phyloP scores from a whole-genome alignment of 768 basidiomycete species.

The Calocybe cyanea region DNA sequence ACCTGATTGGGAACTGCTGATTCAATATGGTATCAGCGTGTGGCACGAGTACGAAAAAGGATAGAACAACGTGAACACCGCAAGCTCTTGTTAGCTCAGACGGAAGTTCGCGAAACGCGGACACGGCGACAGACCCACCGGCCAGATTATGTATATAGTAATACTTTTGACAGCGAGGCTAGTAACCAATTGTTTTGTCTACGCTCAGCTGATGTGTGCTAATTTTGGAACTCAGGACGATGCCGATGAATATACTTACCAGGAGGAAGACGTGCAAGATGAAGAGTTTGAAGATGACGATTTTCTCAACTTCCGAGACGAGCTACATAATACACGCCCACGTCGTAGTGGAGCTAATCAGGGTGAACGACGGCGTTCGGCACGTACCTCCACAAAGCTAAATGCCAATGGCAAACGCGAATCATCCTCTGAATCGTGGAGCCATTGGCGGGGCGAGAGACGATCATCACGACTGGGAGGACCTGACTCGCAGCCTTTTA shows the following conservation, averaged over 20 bases:
- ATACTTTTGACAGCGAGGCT: constrained; percentile 63
- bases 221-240: constrained; percentile 47
- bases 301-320: constrained; percentile 39
- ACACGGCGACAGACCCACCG: constrained; percentile 69
- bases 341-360: constrained; percentile 28
- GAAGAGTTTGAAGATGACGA: constrained; percentile 59
- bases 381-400: constrained; percentile 39
- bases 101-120: constrained; percentile 75
- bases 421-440: constrained; percentile 47
- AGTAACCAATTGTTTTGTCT: constrained; percentile 24
- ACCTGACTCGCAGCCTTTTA: constrained; percentile 48
- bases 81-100: constrained; percentile 61
- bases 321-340: constrained; percentile 37
- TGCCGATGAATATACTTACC: constrained; percentile 61
- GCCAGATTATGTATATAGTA: constrained; percentile 80
- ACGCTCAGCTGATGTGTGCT: constrained; percentile 21
- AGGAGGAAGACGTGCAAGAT: constrained; percentile 65
- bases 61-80: constrained; percentile 70
- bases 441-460: constrained; percentile 70
- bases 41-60: constrained; percentile 65
- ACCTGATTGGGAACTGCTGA: constrained; percentile 5
- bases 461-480: constrained; percentile 68
- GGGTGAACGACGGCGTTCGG: constrained; percentile 46
- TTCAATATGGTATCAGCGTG: constrained; percentile 44
- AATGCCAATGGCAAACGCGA: constrained; percentile 55